Percentiles rank a stretch among this genome's conserved stretches.
Evolutionary conservation across 139 green algal species (phyloP).

Genomic region (Micractinium sp.): DNA sequence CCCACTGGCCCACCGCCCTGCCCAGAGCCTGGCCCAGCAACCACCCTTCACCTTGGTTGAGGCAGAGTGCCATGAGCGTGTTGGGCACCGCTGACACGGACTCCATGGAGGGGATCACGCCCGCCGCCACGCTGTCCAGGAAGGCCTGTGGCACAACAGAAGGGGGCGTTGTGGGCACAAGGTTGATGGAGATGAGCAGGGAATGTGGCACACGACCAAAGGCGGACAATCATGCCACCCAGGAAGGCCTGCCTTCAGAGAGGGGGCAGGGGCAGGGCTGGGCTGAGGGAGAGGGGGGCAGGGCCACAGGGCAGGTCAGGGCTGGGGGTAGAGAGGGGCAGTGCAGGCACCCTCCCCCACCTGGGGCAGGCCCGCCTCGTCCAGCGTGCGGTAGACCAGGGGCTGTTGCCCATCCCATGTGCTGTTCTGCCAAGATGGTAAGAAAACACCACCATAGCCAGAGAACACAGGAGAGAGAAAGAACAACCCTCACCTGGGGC

Average conservation of each 20-base stretch:
- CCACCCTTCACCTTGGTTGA: slow-evolving; percentile 65
- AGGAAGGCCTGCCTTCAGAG: neutral
- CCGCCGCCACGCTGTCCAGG: slow-evolving; percentile 58
- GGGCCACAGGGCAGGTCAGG: too few relatives aligned
- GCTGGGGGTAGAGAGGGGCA: too few relatives aligned
- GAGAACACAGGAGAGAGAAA: too few relatives aligned
- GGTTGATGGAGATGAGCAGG: too few relatives aligned
- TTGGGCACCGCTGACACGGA: slow-evolving; percentile 81
- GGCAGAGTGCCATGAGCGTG: slow-evolving; percentile 87
- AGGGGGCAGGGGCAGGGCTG: too few relatives aligned
- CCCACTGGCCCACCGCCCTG: too few relatives aligned
- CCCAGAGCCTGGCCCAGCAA: neutral
- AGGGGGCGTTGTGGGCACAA: too few relatives aligned
- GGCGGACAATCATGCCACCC: neutral
- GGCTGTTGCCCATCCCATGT: slow-evolving; percentile 68
- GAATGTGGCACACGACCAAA: too few relatives aligned
- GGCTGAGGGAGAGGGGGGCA: too few relatives aligned
- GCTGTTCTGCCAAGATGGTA: too few relatives aligned
- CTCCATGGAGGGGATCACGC: slow-evolving; percentile 76
- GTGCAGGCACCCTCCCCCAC: neutral
- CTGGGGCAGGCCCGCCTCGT: slow-evolving; percentile 65
- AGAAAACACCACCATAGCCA: too few relatives aligned
- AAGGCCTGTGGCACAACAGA: slow-evolving; percentile 66
- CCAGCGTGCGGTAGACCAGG: slow-evolving; percentile 70
- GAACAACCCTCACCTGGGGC: slow-evolving; percentile 1